Evolutionary conservation across 139 green algal genomes (phyloP).

Genomic region (Pedinophyceae sp.): DNA sequence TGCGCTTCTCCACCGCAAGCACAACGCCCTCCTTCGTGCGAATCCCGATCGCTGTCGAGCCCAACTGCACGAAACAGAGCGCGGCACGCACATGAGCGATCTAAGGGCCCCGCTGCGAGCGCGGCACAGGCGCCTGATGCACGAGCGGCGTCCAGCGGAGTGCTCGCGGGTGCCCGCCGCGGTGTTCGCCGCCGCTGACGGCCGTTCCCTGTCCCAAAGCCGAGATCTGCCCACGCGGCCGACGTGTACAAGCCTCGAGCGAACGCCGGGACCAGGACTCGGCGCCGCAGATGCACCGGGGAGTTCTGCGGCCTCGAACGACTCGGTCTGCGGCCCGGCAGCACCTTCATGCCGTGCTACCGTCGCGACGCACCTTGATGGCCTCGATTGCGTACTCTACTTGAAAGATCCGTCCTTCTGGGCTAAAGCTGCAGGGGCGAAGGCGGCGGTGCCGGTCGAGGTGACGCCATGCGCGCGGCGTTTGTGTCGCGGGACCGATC

Average conservation of each 20-base stretch:
- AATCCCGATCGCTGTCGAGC: conserved; percentile 94
- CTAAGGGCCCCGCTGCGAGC: not conserved
- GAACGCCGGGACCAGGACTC: no score
- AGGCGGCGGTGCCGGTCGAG: not conserved
- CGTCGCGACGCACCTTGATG: conserved; percentile 87
- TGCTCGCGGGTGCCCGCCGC: not conserved
- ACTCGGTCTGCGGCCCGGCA: no score
- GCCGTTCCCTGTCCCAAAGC: not conserved
- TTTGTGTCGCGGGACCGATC: not conserved
- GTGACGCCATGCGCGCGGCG: not conserved
- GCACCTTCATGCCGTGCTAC: no score
- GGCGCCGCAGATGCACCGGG: no score
- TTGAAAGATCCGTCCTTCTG: conserved; percentile 88
- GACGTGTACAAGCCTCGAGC: no score
- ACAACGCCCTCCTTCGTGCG: conserved; percentile 77
- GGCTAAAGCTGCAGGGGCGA: no score
- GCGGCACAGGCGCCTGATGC: not conserved
- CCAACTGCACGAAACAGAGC: conserved; percentile 54
- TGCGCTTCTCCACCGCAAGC: conserved; percentile 91
- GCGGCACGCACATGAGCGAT: not conserved
- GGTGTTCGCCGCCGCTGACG: not conserved
- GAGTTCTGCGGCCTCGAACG: no score
- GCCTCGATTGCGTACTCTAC: conserved; percentile 98
- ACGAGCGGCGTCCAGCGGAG: not conserved
- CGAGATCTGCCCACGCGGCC: no score